Percentiles rank a stretch among this genome's conserved stretches.
phyloP scores from a whole-genome alignment of 2,329 filamentous ascomycete genomes.

The Colletotrichum sp. region DNA sequence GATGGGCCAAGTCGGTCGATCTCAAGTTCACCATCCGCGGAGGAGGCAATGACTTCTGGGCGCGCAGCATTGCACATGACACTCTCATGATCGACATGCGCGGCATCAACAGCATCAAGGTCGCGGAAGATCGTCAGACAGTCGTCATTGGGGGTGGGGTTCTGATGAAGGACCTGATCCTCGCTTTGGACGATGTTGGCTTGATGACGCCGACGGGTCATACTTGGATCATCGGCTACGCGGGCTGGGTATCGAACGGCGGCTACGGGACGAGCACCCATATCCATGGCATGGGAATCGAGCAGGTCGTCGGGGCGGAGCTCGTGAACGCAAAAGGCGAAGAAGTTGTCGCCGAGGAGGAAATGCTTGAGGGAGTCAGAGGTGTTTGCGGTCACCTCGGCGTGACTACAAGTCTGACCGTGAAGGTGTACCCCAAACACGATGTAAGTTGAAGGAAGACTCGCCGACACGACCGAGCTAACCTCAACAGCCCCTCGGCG shows the following conservation, averaged over 20 bases:
- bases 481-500: background rate
- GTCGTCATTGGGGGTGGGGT: background rate
- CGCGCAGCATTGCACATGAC: background rate
- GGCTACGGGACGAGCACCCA: slow-evolving; percentile 36
- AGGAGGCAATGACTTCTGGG: background rate
- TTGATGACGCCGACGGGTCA: background rate
- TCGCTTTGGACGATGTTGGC: background rate
- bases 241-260: slow-evolving; percentile 38
- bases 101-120: background rate
- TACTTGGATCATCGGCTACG: slow-evolving; percentile 31
- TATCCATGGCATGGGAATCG: slow-evolving; percentile 35
- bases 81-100: background rate
- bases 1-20: background rate
- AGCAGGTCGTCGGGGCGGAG: slow-evolving; percentile 38
- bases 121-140: background rate
- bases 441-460: background rate
- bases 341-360: slow-evolving; percentile 29
- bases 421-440: slow-evolving; percentile 26
- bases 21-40: background rate
- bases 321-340: slow-evolving; percentile 30
- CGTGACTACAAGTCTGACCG: slow-evolving; percentile 27
- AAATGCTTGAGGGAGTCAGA: slow-evolving; percentile 30
- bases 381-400: slow-evolving; percentile 31
- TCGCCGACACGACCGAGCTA: background rate
- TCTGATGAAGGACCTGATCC: background rate